Evolutionary conservation across 805 yeast species (phyloP).

Genomic region (Sugiyamaella boreocaroliniensis): DNA sequence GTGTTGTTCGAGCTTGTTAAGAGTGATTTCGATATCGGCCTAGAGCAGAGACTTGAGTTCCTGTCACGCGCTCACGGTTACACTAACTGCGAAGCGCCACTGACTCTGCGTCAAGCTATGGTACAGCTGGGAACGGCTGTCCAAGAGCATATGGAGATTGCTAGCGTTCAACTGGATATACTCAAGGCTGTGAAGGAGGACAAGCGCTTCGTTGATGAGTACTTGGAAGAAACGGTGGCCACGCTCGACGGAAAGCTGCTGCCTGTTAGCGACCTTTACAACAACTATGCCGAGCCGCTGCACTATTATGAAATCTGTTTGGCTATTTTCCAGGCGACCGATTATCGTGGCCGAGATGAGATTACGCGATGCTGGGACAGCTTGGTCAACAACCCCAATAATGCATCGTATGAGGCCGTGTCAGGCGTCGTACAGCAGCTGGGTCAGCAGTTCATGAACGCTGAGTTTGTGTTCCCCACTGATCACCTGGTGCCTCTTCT

Average conservation of each 20-base stretch:
- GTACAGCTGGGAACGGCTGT: slow-evolving; percentile 34
- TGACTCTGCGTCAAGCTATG: slow-evolving; percentile 69
- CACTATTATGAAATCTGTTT: slow-evolving; percentile 81
- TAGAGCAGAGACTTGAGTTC: slow-evolving; percentile 75
- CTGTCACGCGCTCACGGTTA: slow-evolving; percentile 89
- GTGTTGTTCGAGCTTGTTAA: slow-evolving; percentile 67
- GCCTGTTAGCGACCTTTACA: slow-evolving; percentile 71
- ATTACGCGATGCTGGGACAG: slow-evolving; percentile 75
- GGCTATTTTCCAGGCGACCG: slow-evolving; percentile 72
- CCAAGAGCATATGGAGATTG: slow-evolving; percentile 77
- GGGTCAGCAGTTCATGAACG: slow-evolving; percentile 58
- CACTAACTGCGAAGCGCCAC: slow-evolving; percentile 78
- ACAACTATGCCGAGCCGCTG: slow-evolving; percentile 78
- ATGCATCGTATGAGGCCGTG: slow-evolving; percentile 32
- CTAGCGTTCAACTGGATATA: slow-evolving; percentile 73
- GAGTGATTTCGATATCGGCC: slow-evolving; percentile 60
- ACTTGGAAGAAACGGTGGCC: slow-evolving; percentile 44
- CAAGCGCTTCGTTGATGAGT: slow-evolving; percentile 32
- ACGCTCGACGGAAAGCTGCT: slow-evolving; percentile 59
- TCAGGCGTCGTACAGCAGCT: slow-evolving; percentile 37
- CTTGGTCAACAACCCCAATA: slow-evolving; percentile 44
- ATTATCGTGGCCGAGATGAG: slow-evolving; percentile 77
- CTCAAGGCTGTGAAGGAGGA: slow-evolving; percentile 36
- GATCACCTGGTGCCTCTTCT: slow-evolving; percentile 61
- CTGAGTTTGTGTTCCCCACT: slow-evolving; percentile 77